Conservation (phyloP, 192 early-diverging fungal species). For the Coemansia sp. region DNA sequence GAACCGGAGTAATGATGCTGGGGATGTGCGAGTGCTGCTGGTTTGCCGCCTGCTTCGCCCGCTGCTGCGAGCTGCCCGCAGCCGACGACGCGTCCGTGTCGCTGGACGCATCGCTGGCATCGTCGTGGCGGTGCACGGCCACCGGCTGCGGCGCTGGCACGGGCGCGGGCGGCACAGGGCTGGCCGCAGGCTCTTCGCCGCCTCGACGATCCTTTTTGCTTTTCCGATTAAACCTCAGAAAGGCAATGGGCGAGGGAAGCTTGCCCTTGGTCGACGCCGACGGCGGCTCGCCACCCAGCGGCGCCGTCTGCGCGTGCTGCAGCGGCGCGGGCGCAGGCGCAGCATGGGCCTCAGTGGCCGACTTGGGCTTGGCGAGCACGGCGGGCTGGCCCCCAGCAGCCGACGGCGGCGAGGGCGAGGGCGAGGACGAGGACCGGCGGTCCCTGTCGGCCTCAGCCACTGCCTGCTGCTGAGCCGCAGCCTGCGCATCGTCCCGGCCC, state of each 20-base stretch:
- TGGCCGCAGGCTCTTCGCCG: slow-evolving; percentile 3
- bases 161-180: not conserved
- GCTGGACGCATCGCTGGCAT: slow-evolving; percentile 20
- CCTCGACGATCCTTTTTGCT: slow-evolving; percentile 40
- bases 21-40: slow-evolving; percentile 31
- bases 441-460: not conserved
- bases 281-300: not conserved
- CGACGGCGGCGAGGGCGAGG: too few relatives aligned
- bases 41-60: slow-evolving; percentile 15
- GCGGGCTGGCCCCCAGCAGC: not conserved
- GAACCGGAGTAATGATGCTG: slow-evolving; percentile 53
- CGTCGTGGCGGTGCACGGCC: not conserved
- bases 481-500: slow-evolving; percentile 23
- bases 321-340: not conserved
- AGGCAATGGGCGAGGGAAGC: slow-evolving; percentile 48
- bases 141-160: slow-evolving; percentile 1
- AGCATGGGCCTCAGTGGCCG: not conserved
- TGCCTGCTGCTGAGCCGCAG: not conserved
- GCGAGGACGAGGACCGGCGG: not conserved
- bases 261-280: slow-evolving; percentile 29
- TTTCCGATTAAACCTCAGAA: slow-evolving; percentile 43
- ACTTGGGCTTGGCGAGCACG: not conserved
- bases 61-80: not conserved
- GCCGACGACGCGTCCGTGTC: slow-evolving; percentile 10
- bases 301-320: not conserved